These are phyloP conservation scores for Narthecium ossifragum DNA, from an alignment of 106 monocot species.

Conservation along the genomic window DNA sequence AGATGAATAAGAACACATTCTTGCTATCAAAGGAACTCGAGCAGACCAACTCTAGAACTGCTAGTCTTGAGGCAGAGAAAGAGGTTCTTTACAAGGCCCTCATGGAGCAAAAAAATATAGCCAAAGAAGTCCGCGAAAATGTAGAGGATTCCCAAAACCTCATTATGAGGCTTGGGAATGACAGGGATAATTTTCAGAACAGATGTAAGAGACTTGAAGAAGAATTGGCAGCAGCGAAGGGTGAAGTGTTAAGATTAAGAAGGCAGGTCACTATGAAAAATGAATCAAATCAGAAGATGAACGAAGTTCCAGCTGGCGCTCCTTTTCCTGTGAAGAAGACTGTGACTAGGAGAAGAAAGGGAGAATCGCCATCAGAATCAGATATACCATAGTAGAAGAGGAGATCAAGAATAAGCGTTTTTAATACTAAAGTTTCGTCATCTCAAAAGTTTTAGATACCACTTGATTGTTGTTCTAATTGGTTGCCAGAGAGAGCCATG, in stretches of 20 bases:
- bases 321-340: constrained; percentile 33
- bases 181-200: constrained; percentile 55
- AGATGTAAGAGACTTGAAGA: constrained; percentile 65
- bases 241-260: constrained; percentile 72
- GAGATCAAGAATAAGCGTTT: too few relatives aligned
- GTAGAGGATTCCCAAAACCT: constrained; percentile 79
- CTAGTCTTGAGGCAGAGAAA: constrained; percentile 70
- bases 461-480: too few relatives aligned
- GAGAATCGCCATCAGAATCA: constrained; percentile 14
- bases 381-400: too few relatives aligned
- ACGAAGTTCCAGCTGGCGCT: constrained; percentile 23
- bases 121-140: constrained; percentile 66
- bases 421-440: too few relatives aligned
- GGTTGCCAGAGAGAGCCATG: too few relatives aligned
- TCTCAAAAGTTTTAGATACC: too few relatives aligned
- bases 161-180: constrained; percentile 46
- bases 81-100: constrained; percentile 60
- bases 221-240: constrained; percentile 73
- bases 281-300: constrained; percentile 19
- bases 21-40: constrained; percentile 76
- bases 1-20: constrained; percentile 52
- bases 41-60: constrained; percentile 25
- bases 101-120: constrained; percentile 43
- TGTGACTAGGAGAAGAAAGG: constrained; percentile 48
- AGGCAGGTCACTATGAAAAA: constrained; percentile 29